phyloP scores from a whole-genome alignment of 805 yeast genomes.

The Schwanniomyces pseudopolymorphus region DNA sequence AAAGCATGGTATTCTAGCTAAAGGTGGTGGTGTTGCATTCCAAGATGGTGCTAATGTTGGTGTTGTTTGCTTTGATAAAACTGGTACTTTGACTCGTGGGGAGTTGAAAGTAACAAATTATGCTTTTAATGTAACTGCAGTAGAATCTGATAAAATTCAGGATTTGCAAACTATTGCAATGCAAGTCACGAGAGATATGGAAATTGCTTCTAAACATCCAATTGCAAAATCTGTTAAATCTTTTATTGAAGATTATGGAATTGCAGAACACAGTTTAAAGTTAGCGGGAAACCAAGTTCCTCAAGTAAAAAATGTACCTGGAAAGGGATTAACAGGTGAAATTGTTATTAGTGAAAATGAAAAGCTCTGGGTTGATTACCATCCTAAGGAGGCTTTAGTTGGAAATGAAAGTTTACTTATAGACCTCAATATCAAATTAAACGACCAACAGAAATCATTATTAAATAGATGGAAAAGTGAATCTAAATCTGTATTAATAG shows the following conservation, averaged over 20 bases:
- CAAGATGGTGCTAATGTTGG: constrained; percentile 69
- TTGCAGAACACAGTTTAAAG: constrained; percentile 13
- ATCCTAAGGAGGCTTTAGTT: constrained; percentile 39
- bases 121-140: constrained; percentile 17
- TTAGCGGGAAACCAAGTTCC: constrained; percentile 40
- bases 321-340: constrained; percentile 57
- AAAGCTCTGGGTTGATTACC: constrained; percentile 30
- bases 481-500: constrained; percentile 62
- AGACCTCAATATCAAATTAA: constrained; percentile 44
- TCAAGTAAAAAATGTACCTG: constrained; percentile 53
- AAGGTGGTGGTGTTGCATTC: constrained; percentile 82
- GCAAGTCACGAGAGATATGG: constrained; percentile 59
- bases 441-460: constrained; percentile 28
- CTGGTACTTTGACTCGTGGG: constrained; percentile 76
- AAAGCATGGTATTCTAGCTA: constrained; percentile 68
- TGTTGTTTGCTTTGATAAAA: constrained; percentile 73
- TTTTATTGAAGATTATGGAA: constrained; percentile 32
- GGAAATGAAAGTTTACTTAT: constrained; percentile 63
- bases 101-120: constrained; percentile 56
- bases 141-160: constrained; percentile 6
- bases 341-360: constrained; percentile 18
- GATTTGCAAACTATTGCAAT: constrained; percentile 12
- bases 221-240: constrained; percentile 56
- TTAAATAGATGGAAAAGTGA: constrained; percentile 57
- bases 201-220: constrained; percentile 67